A percentile compares a stretch with the other conserved stretches of the same genome.
Evolutionary conservation across 169 alveolate species (phyloP).

Genomic region (Cyclospora cayetanensis): DNA sequence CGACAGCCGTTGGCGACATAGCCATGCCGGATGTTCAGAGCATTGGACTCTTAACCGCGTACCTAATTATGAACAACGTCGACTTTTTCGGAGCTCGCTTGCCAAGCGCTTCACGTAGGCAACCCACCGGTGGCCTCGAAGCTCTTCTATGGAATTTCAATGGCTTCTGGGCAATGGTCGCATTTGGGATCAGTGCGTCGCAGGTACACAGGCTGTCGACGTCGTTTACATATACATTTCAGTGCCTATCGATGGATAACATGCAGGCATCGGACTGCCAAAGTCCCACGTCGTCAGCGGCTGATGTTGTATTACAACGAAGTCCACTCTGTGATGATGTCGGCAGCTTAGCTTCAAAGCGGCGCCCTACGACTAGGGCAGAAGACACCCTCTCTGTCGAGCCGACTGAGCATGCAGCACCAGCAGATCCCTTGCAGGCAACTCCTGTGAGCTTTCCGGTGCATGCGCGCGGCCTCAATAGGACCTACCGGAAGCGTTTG

Average conservation of each 20-base stretch:
- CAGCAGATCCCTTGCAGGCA: not conserved
- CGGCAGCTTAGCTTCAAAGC: too few species aligned
- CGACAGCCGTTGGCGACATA: not conserved
- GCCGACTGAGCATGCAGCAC: not conserved
- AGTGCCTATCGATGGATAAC: too few species aligned
- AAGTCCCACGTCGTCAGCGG: not conserved
- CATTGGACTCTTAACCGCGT: constrained; percentile 41
- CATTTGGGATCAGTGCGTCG: constrained; percentile 37
- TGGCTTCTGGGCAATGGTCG: constrained; percentile 55
- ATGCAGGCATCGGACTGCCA: not conserved
- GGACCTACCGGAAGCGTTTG: not conserved
- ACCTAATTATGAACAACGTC: constrained; percentile 34
- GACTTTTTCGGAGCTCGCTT: constrained; percentile 47
- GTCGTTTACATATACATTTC: constrained; percentile 1
- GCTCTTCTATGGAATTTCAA: constrained; percentile 33
- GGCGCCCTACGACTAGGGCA: too few species aligned
- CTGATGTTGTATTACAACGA: not conserved
- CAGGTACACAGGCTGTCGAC: constrained; percentile 38
- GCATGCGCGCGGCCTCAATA: not conserved
- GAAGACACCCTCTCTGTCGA: too few species aligned
- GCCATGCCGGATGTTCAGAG: constrained; percentile 69
- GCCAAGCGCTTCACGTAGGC: constrained; percentile 1
- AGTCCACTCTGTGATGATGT: not conserved
- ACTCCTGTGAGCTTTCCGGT: not conserved
- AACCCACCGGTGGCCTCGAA: not conserved